Percentiles rank a stretch among this genome's conserved stretches.
These are phyloP conservation scores for Fomitopsis pinicola DNA, from an alignment of 1,284 basidiomycete genomes.

Conservation along the genomic window DNA sequence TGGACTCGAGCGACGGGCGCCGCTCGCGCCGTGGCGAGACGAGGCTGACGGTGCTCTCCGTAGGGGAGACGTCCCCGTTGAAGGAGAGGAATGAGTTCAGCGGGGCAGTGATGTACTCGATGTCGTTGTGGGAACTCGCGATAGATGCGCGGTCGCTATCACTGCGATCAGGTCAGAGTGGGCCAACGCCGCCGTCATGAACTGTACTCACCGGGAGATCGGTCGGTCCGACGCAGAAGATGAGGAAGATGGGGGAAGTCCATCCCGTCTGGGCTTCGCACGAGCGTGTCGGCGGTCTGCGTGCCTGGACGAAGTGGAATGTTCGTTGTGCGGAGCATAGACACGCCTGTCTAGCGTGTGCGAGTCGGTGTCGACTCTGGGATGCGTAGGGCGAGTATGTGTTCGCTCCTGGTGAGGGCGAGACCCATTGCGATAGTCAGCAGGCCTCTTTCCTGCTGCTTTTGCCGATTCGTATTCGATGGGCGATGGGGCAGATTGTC, in stretches of 20 bases:
- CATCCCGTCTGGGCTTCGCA: not conserved
- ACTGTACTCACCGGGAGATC: not conserved
- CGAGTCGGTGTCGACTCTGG: not conserved
- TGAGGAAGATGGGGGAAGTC: not conserved
- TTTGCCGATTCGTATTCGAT: not conserved
- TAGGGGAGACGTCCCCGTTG: constrained; percentile 28
- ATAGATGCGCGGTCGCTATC: constrained; percentile 9
- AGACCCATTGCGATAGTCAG: not conserved
- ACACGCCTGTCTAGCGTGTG: not conserved
- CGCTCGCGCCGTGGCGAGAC: constrained; percentile 1
- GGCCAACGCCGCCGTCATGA: not conserved
- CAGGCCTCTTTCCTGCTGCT: not conserved
- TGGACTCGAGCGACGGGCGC: constrained; percentile 3
- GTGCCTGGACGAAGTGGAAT: not conserved
- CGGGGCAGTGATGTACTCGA: constrained; percentile 4
- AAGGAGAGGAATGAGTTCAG: constrained; percentile 39
- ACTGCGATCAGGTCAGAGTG: constrained; percentile 2
- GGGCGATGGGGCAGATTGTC: constrained; percentile 2
- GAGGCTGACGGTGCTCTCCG: constrained; percentile 22
- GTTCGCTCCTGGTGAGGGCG: not conserved
- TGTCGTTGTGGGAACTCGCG: not conserved
- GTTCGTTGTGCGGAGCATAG: not conserved
- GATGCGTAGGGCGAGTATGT: not conserved
- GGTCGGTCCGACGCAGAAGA: not conserved
- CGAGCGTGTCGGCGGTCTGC: not conserved